These are phyloP conservation scores for Colletotrichum sp. DNA, from an alignment of 2,329 filamentous ascomycete species.

Conservation along the genomic window DNA sequence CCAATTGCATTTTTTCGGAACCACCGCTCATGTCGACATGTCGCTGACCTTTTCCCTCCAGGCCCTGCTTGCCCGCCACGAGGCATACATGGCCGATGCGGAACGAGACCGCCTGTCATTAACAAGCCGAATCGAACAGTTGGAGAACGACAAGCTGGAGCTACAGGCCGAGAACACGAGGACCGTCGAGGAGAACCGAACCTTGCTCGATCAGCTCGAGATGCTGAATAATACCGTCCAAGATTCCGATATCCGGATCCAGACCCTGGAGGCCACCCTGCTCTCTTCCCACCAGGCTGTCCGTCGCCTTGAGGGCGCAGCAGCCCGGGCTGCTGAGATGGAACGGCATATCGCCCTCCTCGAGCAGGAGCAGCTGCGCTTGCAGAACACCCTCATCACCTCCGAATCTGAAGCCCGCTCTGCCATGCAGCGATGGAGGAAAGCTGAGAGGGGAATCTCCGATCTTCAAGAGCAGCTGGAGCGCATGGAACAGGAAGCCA, in stretches of 20 bases:
- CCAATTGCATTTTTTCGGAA: conserved; percentile 11
- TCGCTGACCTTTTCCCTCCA: conserved; percentile 77
- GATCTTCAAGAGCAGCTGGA: conserved; percentile 89
- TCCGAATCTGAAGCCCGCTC: conserved; percentile 79
- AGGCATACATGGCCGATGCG: conserved; percentile 91
- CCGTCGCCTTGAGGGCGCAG: conserved; percentile 75
- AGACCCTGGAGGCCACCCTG: conserved; percentile 76
- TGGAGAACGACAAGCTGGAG: conserved; percentile 76
- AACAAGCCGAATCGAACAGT: conserved; percentile 71
- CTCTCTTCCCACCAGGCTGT: conserved; percentile 80
- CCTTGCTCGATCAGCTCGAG: conserved; percentile 84
- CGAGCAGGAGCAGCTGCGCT: conserved; percentile 78
- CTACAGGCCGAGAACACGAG: conserved; percentile 79
- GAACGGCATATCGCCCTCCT: conserved; percentile 81
- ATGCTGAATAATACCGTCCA: conserved; percentile 78
- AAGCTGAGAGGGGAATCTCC: conserved; percentile 79
- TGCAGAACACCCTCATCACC: conserved; percentile 70
- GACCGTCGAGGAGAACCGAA: conserved; percentile 83
- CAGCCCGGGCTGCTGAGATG: conserved; percentile 75
- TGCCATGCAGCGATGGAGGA: conserved; percentile 82
- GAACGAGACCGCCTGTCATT: conserved; percentile 83
- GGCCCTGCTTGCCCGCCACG: conserved; percentile 90
- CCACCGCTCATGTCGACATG: conserved; percentile 25
- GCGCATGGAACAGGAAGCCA: conserved; percentile 83
- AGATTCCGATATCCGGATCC: conserved; percentile 82